These are phyloP conservation scores for Microglena sp. DNA, from an alignment of 139 green algal genomes.

Conservation along the genomic window DNA sequence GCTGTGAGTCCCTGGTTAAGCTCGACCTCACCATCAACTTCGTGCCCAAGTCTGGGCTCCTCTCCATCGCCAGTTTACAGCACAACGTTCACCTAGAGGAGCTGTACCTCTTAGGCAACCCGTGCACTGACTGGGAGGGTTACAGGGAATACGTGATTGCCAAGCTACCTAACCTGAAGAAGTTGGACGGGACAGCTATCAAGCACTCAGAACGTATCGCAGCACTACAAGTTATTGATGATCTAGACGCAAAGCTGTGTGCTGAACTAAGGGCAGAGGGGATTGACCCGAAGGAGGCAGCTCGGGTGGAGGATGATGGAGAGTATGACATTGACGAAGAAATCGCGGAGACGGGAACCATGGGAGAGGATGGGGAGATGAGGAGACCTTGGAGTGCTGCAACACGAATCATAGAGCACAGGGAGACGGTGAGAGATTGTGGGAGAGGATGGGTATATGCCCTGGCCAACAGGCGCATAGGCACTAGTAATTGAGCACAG, in stretches of 20 bases:
- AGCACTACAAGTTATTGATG: constrained; percentile 35
- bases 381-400: constrained; percentile 64
- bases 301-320: constrained; percentile 55
- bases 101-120: constrained; percentile 81
- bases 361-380: constrained; percentile 62
- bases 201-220: constrained; percentile 60
- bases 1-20: constrained; percentile 78
- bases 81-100: constrained; percentile 32
- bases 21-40: constrained; percentile 92
- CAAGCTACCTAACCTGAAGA: constrained; percentile 38
- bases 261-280: constrained; percentile 44
- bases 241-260: constrained; percentile 38
- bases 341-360: constrained; percentile 44
- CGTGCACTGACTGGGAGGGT: constrained; percentile 66
- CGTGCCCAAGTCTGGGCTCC: constrained; percentile 47
- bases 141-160: constrained; percentile 74
- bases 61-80: constrained; percentile 39
- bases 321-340: constrained; percentile 35
- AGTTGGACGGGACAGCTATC: constrained; percentile 61
- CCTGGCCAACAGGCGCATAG: not conserved
- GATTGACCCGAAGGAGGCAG: constrained; percentile 30
- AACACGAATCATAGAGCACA: constrained; percentile 72
- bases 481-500: not conserved
- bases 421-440: constrained; percentile 41
- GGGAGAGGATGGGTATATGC: too few relatives aligned